Evolutionary conservation across 2,329 filamentous ascomycete genomes (phyloP).

Genomic region (Epichloe sylvatica): DNA sequence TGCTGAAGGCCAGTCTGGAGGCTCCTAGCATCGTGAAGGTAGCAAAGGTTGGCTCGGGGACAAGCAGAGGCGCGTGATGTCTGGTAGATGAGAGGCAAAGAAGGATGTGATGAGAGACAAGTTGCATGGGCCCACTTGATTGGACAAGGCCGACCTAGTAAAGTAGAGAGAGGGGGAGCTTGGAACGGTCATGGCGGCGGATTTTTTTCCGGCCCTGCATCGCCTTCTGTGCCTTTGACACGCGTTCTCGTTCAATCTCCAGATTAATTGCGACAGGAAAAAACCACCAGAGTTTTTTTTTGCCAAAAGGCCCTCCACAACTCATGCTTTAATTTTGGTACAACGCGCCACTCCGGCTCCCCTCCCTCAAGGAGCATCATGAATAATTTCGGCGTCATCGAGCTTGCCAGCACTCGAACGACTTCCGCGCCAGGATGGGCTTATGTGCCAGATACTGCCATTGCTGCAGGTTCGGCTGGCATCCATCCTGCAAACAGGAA

Average conservation of each 20-base stretch:
- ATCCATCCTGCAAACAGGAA: constrained; percentile 49
- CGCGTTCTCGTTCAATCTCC: too few relatives aligned
- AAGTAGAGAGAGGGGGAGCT: not conserved
- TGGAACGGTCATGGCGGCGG: constrained; percentile 6
- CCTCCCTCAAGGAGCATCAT: constrained; percentile 20
- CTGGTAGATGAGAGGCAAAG: constrained; percentile 2
- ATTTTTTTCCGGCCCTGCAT: constrained; percentile 7
- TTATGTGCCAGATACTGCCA: constrained; percentile 66
- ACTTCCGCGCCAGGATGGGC: constrained; percentile 75
- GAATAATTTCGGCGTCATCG: constrained; percentile 66
- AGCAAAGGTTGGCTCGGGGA: not conserved
- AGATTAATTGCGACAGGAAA: too few relatives aligned
- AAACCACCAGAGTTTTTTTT: too few relatives aligned
- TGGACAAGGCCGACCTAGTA: not conserved
- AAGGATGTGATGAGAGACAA: not conserved
- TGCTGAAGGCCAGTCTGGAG: constrained; percentile 30
- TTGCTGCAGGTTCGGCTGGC: constrained; percentile 39
- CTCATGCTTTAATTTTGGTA: not conserved
- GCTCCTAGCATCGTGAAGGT: constrained; percentile 25
- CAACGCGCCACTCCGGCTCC: not conserved
- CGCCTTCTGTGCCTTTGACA: not conserved
- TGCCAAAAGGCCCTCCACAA: too few relatives aligned
- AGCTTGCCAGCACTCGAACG: constrained; percentile 58
- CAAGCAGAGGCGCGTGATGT: not conserved
- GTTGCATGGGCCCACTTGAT: constrained; percentile 7